These are phyloP conservation scores for Sphaerosporella brunnea DNA, from an alignment of 495 filamentous ascomycete species.

Conservation along the genomic window DNA sequence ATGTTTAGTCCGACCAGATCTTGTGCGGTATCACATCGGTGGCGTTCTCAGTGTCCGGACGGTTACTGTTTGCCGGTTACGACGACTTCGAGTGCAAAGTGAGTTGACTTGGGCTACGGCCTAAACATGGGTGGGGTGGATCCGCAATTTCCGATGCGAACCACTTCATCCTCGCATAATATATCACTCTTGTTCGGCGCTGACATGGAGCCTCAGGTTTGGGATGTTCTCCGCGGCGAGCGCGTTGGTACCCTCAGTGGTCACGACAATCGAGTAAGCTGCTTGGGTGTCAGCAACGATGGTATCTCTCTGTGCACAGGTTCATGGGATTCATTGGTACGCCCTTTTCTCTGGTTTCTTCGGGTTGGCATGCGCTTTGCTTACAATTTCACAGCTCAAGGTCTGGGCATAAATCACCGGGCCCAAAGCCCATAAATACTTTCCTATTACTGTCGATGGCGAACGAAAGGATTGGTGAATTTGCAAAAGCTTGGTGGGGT, in stretches of 20 bases:
- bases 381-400: slow-evolving; percentile 45
- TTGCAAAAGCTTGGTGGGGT: slow-evolving; percentile 12
- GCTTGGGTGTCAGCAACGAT: slow-evolving; percentile 93
- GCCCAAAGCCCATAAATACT: slow-evolving; percentile 20
- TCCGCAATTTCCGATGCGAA: too few species aligned
- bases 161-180: neutral
- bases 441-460: slow-evolving; percentile 25
- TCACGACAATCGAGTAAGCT: slow-evolving; percentile 98
- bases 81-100: slow-evolving; percentile 99
- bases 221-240: slow-evolving; percentile 92
- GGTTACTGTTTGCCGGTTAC: slow-evolving; percentile 91
- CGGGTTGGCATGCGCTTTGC: neutral
- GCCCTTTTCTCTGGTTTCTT: slow-evolving; percentile 25
- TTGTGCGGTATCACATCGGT: slow-evolving; percentile 97
- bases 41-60: slow-evolving; percentile 90
- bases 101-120: slow-evolving; percentile 22
- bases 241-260: slow-evolving; percentile 91
- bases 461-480: slow-evolving; percentile 22
- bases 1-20: slow-evolving; percentile 73
- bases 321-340: slow-evolving; percentile 97
- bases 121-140: slow-evolving; percentile 12
- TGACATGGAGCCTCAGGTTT: slow-evolving; percentile 45
- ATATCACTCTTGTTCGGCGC: slow-evolving; percentile 15
- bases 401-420: slow-evolving; percentile 44
- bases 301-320: slow-evolving; percentile 98